Percentiles rank a stretch among this genome's conserved stretches.
phyloP scores from a whole-genome alignment of 441 rosid species.

The Biscutella laevigata region DNA sequence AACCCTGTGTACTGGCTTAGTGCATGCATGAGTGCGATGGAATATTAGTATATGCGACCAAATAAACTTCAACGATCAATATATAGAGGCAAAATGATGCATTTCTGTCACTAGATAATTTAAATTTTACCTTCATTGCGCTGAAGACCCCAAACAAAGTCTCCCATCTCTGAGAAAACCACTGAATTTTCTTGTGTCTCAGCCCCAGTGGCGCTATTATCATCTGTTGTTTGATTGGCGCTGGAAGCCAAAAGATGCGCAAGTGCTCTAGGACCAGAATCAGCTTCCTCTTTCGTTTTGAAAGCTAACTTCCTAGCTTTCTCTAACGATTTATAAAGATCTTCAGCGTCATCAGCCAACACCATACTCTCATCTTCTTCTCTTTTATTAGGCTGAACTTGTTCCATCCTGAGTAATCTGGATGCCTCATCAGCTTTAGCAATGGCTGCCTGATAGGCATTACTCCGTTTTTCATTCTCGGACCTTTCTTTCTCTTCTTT shows the following conservation, averaged over 20 bases:
- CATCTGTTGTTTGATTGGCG: slow-evolving; percentile 35
- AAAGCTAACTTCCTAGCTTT: slow-evolving; percentile 80
- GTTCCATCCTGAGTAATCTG: slow-evolving; percentile 58
- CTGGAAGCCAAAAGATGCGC: slow-evolving; percentile 53
- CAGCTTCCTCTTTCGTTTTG: slow-evolving; percentile 48
- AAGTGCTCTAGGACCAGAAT: slow-evolving; percentile 65
- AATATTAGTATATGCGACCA: neutral
- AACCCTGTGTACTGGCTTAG: neutral
- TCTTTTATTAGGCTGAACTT: slow-evolving; percentile 34
- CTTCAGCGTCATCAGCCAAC: slow-evolving; percentile 75
- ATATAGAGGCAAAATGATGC: slow-evolving; percentile 1
- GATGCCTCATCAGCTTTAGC: slow-evolving; percentile 94
- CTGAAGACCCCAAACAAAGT: slow-evolving; percentile 88
- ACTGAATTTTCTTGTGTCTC: slow-evolving; percentile 73
- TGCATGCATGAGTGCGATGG: neutral
- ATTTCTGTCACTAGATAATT: slow-evolving; percentile 7
- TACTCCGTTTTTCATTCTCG: slow-evolving; percentile 70
- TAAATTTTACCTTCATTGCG: slow-evolving; percentile 57
- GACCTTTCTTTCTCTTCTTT: slow-evolving; percentile 69
- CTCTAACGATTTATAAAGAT: slow-evolving; percentile 71
- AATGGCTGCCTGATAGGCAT: slow-evolving; percentile 64
- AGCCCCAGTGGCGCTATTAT: slow-evolving; percentile 33
- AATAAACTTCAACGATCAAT: neutral
- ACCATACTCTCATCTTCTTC: slow-evolving; percentile 56
- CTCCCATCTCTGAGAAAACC: slow-evolving; percentile 91